Base-by-base conservation (phyloP, 2,329 filamentous ascomycete species). In the Fusarium virguliforme region DNA sequence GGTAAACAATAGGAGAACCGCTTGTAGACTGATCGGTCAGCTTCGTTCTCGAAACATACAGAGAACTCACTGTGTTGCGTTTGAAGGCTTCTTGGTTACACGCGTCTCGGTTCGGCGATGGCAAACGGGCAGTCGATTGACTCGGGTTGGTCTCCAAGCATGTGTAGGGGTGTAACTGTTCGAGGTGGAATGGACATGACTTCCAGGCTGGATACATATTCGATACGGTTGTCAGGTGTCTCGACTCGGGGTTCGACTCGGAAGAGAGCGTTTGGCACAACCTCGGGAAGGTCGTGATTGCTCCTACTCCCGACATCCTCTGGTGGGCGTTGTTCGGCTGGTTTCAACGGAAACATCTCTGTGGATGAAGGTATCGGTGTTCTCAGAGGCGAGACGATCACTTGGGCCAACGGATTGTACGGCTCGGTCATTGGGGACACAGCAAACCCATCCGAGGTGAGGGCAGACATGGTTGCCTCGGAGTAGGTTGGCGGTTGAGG, bases 81-180 rank as follows among this genome's bases (percentile, higher is more conserved):
- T 68, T 24, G 66, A 68, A 0, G 66, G 62, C 32, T 65, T 68
- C 62, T 53, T 51, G 18, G 22, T 66, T 9, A 68, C 65, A 13
- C 24, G 15, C 15, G 65, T 68, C 22, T 41, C n/a, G 34, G 8
- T 53, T 2, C 50, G 32, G 8, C 34, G 54, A 8, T 38, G 13
- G 13, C 59, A n/a, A 68, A 68, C 2, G 65, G 65, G 8, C 65
- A 68, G 24, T 68, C 65, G 8, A 68, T 68, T 1, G 43, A 53
- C 3, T 54, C 50, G 1, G n/a, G 61, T 43, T 18, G 65, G 32
- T 54, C 65, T 37, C 62, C 65, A 12, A 68, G 65, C 28, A 68
- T 37, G 13, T 66, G 59, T 5, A 68, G 22, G 12, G 66, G 59
- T 7, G 63, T 54, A 35, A 54, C 50, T 26, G 32, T 54, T n/a